A percentile compares a stretch with the other conserved stretches of the same genome.
Evolutionary conservation across 495 filamentous ascomycete genomes (phyloP).

Genomic region (Talaromyces stipitatus): DNA sequence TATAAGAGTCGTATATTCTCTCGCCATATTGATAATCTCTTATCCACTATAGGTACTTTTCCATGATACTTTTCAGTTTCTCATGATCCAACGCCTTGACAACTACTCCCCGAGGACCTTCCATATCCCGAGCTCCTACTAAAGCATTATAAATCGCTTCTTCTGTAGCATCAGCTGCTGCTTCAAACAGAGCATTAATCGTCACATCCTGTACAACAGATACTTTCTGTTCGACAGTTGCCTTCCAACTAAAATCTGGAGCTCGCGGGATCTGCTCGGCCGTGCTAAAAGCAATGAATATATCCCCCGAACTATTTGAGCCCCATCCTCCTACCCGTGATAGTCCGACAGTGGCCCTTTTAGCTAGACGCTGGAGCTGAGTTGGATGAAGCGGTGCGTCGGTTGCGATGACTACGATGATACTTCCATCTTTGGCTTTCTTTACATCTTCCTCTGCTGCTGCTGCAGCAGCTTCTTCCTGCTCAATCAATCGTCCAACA

Average conservation of each 20-base stretch:
- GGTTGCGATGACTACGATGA: conserved; percentile 45
- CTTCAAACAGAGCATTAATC: conserved; percentile 43
- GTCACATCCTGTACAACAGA: conserved; percentile 38
- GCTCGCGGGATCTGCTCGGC: conserved; percentile 27
- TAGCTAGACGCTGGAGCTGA: conserved; percentile 46
- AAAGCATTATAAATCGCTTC: conserved; percentile 48
- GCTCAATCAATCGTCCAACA: conserved; percentile 33
- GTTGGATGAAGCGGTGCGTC: conserved; percentile 41
- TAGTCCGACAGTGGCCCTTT: conserved; percentile 44
- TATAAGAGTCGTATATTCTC: too few relatives aligned
- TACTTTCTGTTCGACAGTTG: conserved; percentile 22
- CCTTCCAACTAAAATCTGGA: conserved; percentile 20
- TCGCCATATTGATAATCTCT: too few relatives aligned
- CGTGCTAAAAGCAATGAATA: conserved; percentile 48
- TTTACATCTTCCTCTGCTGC: conserved; percentile 17
- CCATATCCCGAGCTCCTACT: conserved; percentile 41
- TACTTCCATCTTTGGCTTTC: conserved; percentile 43
- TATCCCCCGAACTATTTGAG: conserved; percentile 41
- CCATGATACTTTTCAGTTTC: conserved; percentile 38
- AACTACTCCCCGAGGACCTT: conserved; percentile 28
- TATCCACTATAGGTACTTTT: conserved; percentile 25
- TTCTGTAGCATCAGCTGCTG: conserved; percentile 41
- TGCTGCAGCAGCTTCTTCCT: conserved; percentile 16
- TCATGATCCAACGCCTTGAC: conserved; percentile 38
- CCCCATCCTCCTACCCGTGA: conserved; percentile 40